These are phyloP conservation scores for Vinca major DNA, from an alignment of 305 asterid species.

Conservation along the genomic window DNA sequence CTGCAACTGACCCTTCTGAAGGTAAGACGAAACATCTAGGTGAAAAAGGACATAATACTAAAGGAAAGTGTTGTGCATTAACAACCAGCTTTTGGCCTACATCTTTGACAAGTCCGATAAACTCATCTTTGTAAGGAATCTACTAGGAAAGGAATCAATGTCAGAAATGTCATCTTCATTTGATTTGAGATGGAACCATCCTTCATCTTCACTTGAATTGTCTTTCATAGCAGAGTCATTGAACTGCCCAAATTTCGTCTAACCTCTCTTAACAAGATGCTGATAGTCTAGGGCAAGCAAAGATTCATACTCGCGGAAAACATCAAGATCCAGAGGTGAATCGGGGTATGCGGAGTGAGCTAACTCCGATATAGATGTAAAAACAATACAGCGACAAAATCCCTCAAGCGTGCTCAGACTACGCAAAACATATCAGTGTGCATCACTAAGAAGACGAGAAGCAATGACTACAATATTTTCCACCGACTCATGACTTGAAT, in stretches of 20 bases:
- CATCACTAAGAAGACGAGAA: slow-evolving; percentile 76
- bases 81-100: slow-evolving; percentile 49
- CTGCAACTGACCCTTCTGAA: slow-evolving; percentile 91
- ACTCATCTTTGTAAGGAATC: slow-evolving; percentile 30
- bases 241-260: slow-evolving; percentile 24
- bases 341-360: slow-evolving; percentile 92
- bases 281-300: slow-evolving; percentile 86
- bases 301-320: slow-evolving; percentile 74
- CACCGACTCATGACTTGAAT: slow-evolving; percentile 37
- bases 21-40: slow-evolving; percentile 90
- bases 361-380: slow-evolving; percentile 89
- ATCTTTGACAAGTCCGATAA: slow-evolving; percentile 33
- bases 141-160: slow-evolving; percentile 30
- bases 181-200: slow-evolving; percentile 61
- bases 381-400: slow-evolving; percentile 46
- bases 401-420: slow-evolving; percentile 58
- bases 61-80: slow-evolving; percentile 78
- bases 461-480: slow-evolving; percentile 70
- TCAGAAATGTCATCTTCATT: slow-evolving; percentile 38
- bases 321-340: slow-evolving; percentile 97
- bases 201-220: slow-evolving; percentile 49
- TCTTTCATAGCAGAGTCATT: slow-evolving; percentile 26
- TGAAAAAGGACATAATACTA: slow-evolving; percentile 78
- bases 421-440: slow-evolving; percentile 76
- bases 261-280: slow-evolving; percentile 57